phyloP scores from a whole-genome alignment of 306 rosid species.

The Fagus crenata region DNA sequence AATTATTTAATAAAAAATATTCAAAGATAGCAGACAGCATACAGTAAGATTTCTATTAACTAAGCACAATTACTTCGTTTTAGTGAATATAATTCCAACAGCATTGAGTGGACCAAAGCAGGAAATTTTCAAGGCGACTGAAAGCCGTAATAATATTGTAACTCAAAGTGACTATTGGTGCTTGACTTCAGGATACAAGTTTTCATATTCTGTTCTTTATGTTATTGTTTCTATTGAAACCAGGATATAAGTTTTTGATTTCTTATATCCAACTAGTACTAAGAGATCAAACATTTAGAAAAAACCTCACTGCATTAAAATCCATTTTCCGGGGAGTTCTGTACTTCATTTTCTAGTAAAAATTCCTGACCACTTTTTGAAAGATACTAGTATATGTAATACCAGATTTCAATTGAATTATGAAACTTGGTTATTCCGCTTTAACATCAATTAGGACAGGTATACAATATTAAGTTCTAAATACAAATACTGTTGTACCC shows the following conservation, averaged over 20 bases:
- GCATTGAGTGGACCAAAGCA: background rate
- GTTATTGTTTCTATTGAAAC: background rate
- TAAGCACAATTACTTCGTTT: background rate
- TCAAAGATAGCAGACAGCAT: background rate
- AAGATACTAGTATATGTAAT: background rate
- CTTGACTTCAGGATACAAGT: background rate
- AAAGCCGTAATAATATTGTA: background rate
- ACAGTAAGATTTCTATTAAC: background rate
- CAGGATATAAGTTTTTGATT: background rate
- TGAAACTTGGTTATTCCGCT: background rate
- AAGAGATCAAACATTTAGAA: background rate
- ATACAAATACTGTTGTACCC: background rate
- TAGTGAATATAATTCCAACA: background rate
- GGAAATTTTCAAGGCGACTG: background rate
- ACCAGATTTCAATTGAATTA: background rate
- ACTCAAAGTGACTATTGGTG: background rate
- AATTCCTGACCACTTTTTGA: background rate
- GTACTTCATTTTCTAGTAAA: background rate
- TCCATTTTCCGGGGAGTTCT: background rate
- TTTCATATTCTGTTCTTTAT: background rate
- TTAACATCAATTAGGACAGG: background rate
- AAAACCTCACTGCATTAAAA: background rate
- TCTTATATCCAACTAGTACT: background rate
- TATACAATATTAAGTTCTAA: background rate
- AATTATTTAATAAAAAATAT: background rate